phyloP scores from a whole-genome alignment of 2,329 filamentous ascomycete genomes.

The Talaromyces funiculosus region DNA sequence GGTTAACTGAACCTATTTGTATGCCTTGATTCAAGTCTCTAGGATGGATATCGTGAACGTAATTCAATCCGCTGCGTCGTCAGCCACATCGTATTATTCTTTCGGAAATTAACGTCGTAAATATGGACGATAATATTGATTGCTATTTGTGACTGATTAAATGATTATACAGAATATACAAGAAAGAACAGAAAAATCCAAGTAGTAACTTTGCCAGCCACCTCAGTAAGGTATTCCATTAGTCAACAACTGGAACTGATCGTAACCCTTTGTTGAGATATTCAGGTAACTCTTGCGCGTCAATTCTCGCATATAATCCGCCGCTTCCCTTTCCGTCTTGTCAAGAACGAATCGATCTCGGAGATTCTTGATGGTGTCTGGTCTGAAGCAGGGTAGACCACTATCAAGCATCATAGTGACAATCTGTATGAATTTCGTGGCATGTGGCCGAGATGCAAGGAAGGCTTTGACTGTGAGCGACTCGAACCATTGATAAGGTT shows the following conservation, averaged over 20 bases:
- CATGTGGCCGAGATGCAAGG: slow-evolving; percentile 77
- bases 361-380: slow-evolving; percentile 89
- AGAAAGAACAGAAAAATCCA: background rate
- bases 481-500: slow-evolving; percentile 93
- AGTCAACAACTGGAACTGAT: slow-evolving; percentile 94
- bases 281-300: slow-evolving; percentile 86
- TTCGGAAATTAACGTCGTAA: too few species aligned
- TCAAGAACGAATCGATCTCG: slow-evolving; percentile 88
- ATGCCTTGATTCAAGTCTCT: background rate
- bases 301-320: slow-evolving; percentile 85
- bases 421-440: slow-evolving; percentile 82
- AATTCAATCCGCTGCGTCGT: too few species aligned
- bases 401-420: slow-evolving; percentile 94
- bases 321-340: slow-evolving; percentile 84
- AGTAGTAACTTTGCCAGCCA: background rate
- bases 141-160: background rate
- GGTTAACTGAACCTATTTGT: background rate
- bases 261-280: slow-evolving; percentile 89
- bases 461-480: slow-evolving; percentile 95
- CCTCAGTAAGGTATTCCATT: slow-evolving; percentile 89
- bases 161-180: background rate
- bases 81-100: too few species aligned
- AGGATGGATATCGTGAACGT: background rate
- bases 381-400: slow-evolving; percentile 95
- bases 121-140: background rate